These are phyloP conservation scores for Talaromyces sp. DNA, from an alignment of 2,329 filamentous ascomycete species.

Conservation along the genomic window DNA sequence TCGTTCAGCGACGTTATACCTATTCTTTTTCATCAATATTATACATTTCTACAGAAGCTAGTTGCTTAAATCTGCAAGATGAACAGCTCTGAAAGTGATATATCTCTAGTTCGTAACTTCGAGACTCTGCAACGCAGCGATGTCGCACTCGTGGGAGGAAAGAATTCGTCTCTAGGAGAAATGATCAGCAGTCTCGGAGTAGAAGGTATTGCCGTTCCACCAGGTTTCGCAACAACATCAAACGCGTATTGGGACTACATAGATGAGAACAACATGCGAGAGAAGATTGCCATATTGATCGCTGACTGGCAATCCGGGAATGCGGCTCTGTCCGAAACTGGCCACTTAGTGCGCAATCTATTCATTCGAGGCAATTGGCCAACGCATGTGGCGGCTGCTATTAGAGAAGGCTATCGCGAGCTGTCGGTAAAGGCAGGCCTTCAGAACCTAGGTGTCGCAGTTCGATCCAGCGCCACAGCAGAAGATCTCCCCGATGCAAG, in stretches of 20 bases:
- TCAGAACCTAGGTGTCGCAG: conserved; percentile 29
- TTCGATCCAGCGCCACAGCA: conserved; percentile 36
- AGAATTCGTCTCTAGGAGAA: conserved; percentile 37
- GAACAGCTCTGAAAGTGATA: neutral
- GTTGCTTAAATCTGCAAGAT: neutral
- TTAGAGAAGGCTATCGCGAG: conserved; percentile 24
- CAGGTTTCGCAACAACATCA: conserved; percentile 34
- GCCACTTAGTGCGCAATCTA: conserved; percentile 23
- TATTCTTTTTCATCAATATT: too few relatives aligned
- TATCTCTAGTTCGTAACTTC: conserved; percentile 18
- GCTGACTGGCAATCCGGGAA: conserved; percentile 26
- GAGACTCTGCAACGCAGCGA: conserved; percentile 20
- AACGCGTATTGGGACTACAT: conserved; percentile 31
- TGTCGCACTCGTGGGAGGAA: conserved; percentile 31
- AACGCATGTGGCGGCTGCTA: conserved; percentile 21
- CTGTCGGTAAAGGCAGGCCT: conserved; percentile 19
- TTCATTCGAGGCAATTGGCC: conserved; percentile 31
- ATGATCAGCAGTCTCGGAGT: conserved; percentile 29
- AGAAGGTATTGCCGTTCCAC: conserved; percentile 29
- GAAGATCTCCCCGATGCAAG: conserved; percentile 38
- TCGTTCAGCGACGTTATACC: neutral
- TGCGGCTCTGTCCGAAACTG: conserved; percentile 26
- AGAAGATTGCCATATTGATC: conserved; percentile 24
- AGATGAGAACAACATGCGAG: conserved; percentile 27
- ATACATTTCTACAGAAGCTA: neutral